Conservation (phyloP, 2,329 filamentous ascomycete genomes). For the Claviceps quebecensis region DNA sequence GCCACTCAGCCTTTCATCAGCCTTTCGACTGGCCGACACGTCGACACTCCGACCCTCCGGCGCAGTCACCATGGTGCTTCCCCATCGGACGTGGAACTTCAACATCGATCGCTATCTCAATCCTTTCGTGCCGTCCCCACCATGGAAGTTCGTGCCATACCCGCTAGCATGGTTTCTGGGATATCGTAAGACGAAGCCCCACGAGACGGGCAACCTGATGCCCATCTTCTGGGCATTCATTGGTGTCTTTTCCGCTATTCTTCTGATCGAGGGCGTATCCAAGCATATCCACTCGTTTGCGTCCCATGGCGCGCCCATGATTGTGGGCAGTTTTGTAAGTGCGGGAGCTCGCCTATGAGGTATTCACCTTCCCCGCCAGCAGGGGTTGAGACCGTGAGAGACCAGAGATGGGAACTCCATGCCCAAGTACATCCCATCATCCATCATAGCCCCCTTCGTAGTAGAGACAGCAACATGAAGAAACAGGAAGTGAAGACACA, state of each 20-base stretch:
- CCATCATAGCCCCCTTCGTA: no score
- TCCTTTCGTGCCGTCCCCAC: constrained; percentile 51
- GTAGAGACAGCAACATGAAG: no score
- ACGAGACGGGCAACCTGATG: constrained; percentile 40
- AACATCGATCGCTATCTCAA: constrained; percentile 69
- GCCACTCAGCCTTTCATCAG: no score
- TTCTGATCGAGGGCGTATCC: constrained; percentile 43
- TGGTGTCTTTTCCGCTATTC: constrained; percentile 48
- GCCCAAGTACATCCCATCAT: no score
- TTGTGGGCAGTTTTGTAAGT: constrained; percentile 60
- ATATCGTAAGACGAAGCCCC: constrained; percentile 30
- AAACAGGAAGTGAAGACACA: not conserved
- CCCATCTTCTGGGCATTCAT: constrained; percentile 49
- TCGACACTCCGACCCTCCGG: not conserved
- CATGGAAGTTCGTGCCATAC: constrained; percentile 48
- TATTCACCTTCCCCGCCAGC: no score
- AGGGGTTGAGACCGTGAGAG: no score
- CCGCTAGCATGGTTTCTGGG: constrained; percentile 57
- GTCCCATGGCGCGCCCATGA: constrained; percentile 37
- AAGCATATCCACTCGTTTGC: constrained; percentile 40
- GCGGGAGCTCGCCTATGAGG: no score
- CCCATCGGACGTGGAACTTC: constrained; percentile 36
- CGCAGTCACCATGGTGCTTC: constrained; percentile 5
- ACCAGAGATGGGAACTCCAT: no score
- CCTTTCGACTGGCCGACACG: not conserved